These are phyloP conservation scores for Prinsepia uniflora DNA, from an alignment of 306 rosid genomes.

Conservation along the genomic window DNA sequence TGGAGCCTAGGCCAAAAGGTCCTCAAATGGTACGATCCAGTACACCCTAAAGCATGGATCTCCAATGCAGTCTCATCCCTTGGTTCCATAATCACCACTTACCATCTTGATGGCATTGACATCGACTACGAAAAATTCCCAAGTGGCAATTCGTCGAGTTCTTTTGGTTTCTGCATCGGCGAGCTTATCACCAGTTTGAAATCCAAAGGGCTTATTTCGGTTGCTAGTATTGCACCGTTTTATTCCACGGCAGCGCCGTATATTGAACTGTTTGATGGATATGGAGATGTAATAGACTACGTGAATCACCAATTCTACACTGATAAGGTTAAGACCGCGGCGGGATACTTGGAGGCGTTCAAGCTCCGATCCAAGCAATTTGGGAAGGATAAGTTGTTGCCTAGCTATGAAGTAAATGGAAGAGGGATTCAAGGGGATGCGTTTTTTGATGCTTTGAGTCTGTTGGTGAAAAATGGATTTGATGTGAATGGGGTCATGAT, in stretches of 20 bases:
- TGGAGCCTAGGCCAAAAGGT: conserved; percentile 40
- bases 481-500: conserved; percentile 52
- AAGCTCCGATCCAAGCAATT: conserved; percentile 29
- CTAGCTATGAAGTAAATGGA: conserved; percentile 48
- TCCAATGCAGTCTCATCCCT: conserved; percentile 49
- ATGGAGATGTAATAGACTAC: conserved; percentile 37
- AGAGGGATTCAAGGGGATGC: conserved; percentile 55
- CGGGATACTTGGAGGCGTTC: conserved; percentile 31
- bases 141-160: background rate
- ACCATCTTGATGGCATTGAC: conserved; percentile 55
- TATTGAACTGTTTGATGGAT: conserved; percentile 33
- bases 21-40: conserved; percentile 46
- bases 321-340: conserved; percentile 34
- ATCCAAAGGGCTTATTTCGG: conserved; percentile 37
- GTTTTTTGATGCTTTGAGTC: conserved; percentile 39
- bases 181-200: conserved; percentile 50
- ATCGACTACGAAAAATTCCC: conserved; percentile 52
- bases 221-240: conserved; percentile 54
- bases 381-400: conserved; percentile 31
- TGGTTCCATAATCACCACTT: conserved; percentile 17
- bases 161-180: conserved; percentile 52
- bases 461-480: conserved; percentile 36
- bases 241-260: conserved; percentile 35
- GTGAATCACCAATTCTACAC: conserved; percentile 59
- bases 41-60: conserved; percentile 39